phyloP scores from a whole-genome alignment of 768 basidiomycete genomes.

The Termitomyces sp. region DNA sequence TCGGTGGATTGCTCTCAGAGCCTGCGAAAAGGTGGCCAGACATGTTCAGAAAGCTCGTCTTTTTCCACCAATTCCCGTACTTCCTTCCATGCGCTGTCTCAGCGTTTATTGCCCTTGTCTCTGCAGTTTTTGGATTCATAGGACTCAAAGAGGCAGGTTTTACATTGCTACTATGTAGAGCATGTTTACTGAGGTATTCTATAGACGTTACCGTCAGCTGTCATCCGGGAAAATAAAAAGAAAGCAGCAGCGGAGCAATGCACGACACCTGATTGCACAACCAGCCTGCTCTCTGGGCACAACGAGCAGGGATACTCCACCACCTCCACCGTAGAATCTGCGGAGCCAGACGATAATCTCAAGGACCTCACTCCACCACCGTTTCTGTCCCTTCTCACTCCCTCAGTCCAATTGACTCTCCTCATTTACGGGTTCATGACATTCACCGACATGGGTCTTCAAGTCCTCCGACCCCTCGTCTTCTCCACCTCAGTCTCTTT shows the following conservation, averaged over 20 bases:
- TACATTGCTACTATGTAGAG: background rate
- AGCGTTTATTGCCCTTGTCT: conserved; percentile 15
- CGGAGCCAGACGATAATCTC: background rate
- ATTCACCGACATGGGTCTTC: conserved; percentile 34
- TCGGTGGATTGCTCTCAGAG: conserved; percentile 29
- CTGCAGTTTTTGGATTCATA: conserved; percentile 17
- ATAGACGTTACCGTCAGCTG: conserved; percentile 30
- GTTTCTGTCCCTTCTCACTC: conserved; percentile 22
- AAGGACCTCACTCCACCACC: conserved; percentile 13
- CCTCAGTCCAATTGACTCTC: conserved; percentile 26
- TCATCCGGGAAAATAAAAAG: conserved; percentile 10
- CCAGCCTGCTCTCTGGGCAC: conserved; percentile 4
- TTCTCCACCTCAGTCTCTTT: conserved; percentile 55
- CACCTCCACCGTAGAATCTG: background rate
- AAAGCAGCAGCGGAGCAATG: background rate
- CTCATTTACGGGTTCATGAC: conserved; percentile 30
- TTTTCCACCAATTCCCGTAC: conserved; percentile 31
- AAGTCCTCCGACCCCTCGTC: conserved; percentile 36
- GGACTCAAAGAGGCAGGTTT: conserved; percentile 24
- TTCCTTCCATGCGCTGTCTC: conserved; percentile 26
- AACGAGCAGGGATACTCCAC: conserved; percentile 9
- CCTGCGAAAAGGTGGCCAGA: conserved; percentile 28
- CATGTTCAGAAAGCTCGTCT: conserved; percentile 19
- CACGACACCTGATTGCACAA: conserved; percentile 14
- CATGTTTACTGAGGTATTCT: background rate